These are phyloP conservation scores for Arthroderma sp. DNA, from an alignment of 2,329 filamentous ascomycete species.

Conservation along the genomic window DNA sequence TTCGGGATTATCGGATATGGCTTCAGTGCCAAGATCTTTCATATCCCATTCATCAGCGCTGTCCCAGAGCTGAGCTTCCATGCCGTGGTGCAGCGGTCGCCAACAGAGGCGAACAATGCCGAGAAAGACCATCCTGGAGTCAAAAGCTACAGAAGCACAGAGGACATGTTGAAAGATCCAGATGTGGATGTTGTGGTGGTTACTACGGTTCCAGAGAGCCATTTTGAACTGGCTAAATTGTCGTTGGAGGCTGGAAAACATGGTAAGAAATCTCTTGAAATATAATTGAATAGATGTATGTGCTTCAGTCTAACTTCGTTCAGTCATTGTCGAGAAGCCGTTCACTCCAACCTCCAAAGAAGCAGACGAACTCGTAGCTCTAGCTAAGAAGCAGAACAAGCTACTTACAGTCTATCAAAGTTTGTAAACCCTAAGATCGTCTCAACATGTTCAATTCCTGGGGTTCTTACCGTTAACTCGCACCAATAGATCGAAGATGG, in stretches of 20 bases:
- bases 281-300: background rate
- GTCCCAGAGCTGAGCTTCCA: slow-evolving; percentile 55
- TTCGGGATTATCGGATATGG: slow-evolving; percentile 49
- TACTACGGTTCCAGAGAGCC: slow-evolving; percentile 57
- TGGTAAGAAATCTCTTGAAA: slow-evolving; percentile 18
- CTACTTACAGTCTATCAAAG: slow-evolving; percentile 59
- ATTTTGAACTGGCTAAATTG: slow-evolving; percentile 51
- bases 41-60: slow-evolving; percentile 62
- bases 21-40: slow-evolving; percentile 63
- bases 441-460: background rate
- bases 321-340: slow-evolving; percentile 67
- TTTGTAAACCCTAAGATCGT: slow-evolving; percentile 13
- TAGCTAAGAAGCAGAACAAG: slow-evolving; percentile 40
- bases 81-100: slow-evolving; percentile 62
- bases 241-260: slow-evolving; percentile 61
- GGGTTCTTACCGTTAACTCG: background rate
- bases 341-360: slow-evolving; percentile 61
- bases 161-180: slow-evolving; percentile 52
- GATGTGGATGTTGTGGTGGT: slow-evolving; percentile 57
- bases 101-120: slow-evolving; percentile 51
- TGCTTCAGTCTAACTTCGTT: background rate
- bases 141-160: slow-evolving; percentile 50
- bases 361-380: slow-evolving; percentile 47
- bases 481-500: slow-evolving; percentile 49
- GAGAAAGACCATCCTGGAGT: slow-evolving; percentile 52